These are phyloP conservation scores for Umbellularia californica DNA, from an alignment of 164 flowering plant species.

Conservation along the genomic window DNA sequence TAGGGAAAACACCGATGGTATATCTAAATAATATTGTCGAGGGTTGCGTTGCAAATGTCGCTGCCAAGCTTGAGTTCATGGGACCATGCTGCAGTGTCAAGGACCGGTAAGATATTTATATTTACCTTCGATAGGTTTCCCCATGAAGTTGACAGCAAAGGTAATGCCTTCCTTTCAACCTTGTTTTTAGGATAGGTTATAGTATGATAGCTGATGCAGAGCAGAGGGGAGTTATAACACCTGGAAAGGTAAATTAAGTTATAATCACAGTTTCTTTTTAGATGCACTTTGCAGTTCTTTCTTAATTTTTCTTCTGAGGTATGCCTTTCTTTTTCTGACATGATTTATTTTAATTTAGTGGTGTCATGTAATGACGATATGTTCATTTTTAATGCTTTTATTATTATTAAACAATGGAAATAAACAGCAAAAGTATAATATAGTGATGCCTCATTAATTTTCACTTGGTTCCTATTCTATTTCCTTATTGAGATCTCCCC, in stretches of 20 bases:
- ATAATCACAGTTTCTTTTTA: background rate
- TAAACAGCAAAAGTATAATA: no score
- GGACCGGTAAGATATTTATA: constrained; percentile 58
- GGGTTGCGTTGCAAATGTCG: constrained; percentile 76
- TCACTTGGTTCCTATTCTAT: background rate
- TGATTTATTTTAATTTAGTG: background rate
- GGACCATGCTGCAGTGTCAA: constrained; percentile 98
- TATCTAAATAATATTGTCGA: constrained; percentile 74
- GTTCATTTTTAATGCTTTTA: background rate
- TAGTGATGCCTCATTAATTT: no score
- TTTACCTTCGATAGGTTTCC: background rate
- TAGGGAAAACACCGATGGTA: constrained; percentile 97
- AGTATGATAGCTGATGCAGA: constrained; percentile 94
- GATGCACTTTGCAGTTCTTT: background rate
- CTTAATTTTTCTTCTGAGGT: background rate
- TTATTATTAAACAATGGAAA: no score
- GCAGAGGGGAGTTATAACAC: constrained; percentile 66
- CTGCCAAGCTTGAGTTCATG: constrained; percentile 98
- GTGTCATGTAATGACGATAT: background rate
- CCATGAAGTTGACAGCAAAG: constrained; percentile 3
- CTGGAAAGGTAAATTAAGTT: constrained; percentile 68
- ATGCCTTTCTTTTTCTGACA: background rate
- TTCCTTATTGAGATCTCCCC: background rate
- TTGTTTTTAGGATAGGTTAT: constrained; percentile 67
- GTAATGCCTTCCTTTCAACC: background rate